Base-by-base conservation (phyloP, 768 basidiomycete genomes). In the Leccinum arenicola region DNA sequence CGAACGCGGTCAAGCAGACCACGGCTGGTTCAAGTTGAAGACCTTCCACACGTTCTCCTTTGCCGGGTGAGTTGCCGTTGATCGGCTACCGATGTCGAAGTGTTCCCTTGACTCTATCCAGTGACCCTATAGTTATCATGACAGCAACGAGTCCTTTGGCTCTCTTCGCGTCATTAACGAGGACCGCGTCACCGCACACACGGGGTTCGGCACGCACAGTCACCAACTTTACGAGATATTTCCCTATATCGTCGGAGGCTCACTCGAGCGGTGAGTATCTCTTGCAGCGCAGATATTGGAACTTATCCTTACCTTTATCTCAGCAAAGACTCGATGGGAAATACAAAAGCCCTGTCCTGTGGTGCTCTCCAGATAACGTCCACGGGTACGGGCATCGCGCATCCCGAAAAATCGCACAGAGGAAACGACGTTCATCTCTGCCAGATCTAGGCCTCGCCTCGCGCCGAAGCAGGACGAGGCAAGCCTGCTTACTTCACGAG, bases 311-410 rank as follows among this genome's bases (percentile, higher is more conserved):
- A 43, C n/a, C n/a, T 43, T 19, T 4, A 2, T 43, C 15, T 59
- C 23, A 93, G 94, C 76, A 83, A 88, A 73, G 96, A 98, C 74
- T 91, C 88, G 7, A 91, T 97, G 89, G 88, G 88, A 40, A 96
- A 96, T 75, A 82, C 82, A 55, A 96, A 98, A 72, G 80, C 94
- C 60, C 83, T 98, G 69, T 86, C 87, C 70, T 85, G 93, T 15
- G 96, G 96, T 1, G 89, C 93, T 65, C 65, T 98, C 38, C 95
- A 98, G 73, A 84, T 97, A 76, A 95, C 95, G 2, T 93, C 89
- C 1, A 86, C 95, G 0, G 95, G 95, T 10, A 95, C 89, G 0
- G 96, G 96, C 4, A 96, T 98, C 67, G 80, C 85, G 0, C 95
- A 98, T 73, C 88, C 87, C 31, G 87, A 89, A 65, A 82, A 81